phyloP scores from a whole-genome alignment of 2,329 filamentous ascomycete genomes.

The Sporothrix dimorphospora region DNA sequence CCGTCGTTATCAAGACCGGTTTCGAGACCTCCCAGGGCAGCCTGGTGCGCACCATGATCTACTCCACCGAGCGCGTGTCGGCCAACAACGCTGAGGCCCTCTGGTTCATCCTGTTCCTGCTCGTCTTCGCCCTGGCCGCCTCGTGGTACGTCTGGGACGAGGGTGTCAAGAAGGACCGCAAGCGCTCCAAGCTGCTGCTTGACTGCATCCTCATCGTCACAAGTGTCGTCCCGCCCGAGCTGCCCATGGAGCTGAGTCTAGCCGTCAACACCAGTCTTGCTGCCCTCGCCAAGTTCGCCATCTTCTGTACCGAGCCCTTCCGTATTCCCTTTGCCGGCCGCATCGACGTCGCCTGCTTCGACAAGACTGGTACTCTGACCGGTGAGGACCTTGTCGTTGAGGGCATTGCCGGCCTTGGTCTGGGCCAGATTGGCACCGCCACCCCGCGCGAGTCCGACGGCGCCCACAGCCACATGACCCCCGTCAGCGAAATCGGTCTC shows the following conservation, averaged over 20 bases:
- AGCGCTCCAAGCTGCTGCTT: constrained; percentile 93
- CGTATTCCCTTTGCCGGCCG: constrained; percentile 95
- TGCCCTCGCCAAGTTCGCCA: constrained; percentile 90
- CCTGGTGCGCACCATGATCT: constrained; percentile 98
- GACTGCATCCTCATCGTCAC: constrained; percentile 98
- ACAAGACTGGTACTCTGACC: constrained; percentile 96
- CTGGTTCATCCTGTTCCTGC: constrained; percentile 95
- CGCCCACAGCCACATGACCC: constrained; percentile 76
- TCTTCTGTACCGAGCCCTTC: constrained; percentile 99
- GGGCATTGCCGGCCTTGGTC: constrained; percentile 85
- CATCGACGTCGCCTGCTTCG: constrained; percentile 95
- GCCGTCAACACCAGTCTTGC: constrained; percentile 98
- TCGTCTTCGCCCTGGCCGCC: constrained; percentile 93
- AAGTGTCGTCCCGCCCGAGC: constrained; percentile 95
- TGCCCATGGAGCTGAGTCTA: constrained; percentile 96
- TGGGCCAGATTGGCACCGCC: constrained; percentile 65
- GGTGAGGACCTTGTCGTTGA: constrained; percentile 97
- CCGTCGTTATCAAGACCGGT: constrained; percentile 93
- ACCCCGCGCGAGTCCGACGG: constrained; percentile 73
- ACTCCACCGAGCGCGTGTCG: constrained; percentile 97
- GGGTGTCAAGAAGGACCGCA: constrained; percentile 90
- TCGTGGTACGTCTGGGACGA: constrained; percentile 99
- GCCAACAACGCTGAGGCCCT: constrained; percentile 95
- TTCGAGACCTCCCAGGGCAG: constrained; percentile 99
- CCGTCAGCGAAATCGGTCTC: constrained; percentile 69